Base-by-base conservation (phyloP, 1,284 basidiomycete genomes). In the Moesziomyces parantarcticus region DNA sequence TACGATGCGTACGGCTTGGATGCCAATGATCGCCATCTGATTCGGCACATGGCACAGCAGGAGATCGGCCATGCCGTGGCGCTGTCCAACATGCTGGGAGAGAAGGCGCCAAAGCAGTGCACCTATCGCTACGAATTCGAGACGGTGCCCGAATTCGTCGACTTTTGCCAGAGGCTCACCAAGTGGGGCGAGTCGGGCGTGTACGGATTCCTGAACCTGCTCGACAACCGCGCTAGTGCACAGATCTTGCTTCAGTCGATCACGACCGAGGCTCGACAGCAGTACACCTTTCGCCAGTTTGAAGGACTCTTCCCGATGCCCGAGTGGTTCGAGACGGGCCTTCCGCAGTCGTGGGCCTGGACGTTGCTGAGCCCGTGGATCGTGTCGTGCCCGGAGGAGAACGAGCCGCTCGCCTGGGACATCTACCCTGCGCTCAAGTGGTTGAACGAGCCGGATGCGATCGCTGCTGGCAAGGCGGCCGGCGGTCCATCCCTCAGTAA, bases 301-400 rank as follows among this genome's bases (percentile, higher is more conserved):
- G 62, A 68, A 32, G 75, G 77, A 3, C 53, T 77, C 14, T 66
- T 66, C 58, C 66, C 76, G 1, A 59, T 76, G 51, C 56, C 67
- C 9, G 66, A 65, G 36, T 78, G 75, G 73, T 79, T 79, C 52
- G 76, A 74, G 60, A 77, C 77, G 13, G 77, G 75, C 29, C 56
- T 77, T 16, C 71, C 71, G 1, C 76, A 78, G 52, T 52, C 67
- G n/a, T 77, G 65, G 67, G 62, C 72, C n/a, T 79, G 77, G 77
- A 76, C 76, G n/a, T 48, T 79, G 50, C 65, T 79, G 39, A 58
- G 58, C 14, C 60, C 53, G 14, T 79, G 59, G 53, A 77, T 79
- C 44, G 63, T 54, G 2, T 58, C 49, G 5, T 79, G 77, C 41
- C 77, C 77, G 1, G 18, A 45, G 20, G 58, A 70, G 47, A 79